Evolutionary conservation across 768 basidiomycete genomes (phyloP).

Genomic region (Tricholoma flavovirens): DNA sequence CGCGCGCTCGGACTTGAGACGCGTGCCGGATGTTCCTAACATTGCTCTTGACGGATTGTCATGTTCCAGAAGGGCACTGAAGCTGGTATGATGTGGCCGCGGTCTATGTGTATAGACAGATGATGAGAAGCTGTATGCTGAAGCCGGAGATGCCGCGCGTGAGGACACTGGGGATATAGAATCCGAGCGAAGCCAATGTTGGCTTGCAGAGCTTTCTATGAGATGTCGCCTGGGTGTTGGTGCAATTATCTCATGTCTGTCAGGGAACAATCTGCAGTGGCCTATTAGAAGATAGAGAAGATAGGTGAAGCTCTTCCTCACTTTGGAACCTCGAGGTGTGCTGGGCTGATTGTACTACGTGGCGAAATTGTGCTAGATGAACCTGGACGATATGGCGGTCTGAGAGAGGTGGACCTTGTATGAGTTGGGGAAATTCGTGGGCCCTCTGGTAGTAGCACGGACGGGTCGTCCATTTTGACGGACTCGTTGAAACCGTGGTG

Average conservation of each 20-base stretch:
- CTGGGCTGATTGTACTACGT: constrained; percentile 7
- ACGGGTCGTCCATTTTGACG: constrained; percentile 32
- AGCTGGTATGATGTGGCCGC: constrained; percentile 26
- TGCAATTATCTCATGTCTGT: constrained; percentile 43
- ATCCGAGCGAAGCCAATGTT: constrained; percentile 52
- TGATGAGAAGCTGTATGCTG: constrained; percentile 13
- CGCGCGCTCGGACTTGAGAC: not conserved
- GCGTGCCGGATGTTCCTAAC: constrained; percentile 2
- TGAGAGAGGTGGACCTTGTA: constrained; percentile 23
- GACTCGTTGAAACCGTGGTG: constrained; percentile 1
- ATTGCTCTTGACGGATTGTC: constrained; percentile 10
- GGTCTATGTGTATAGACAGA: constrained; percentile 13
- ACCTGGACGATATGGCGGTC: constrained; percentile 21
- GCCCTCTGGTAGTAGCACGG: constrained; percentile 33
- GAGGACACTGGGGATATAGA: constrained; percentile 44
- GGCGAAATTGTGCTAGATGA: constrained; percentile 24
- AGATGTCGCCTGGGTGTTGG: constrained; percentile 65
- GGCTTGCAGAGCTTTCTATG: constrained; percentile 52
- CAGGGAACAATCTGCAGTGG: not conserved
- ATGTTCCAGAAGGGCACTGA: constrained; percentile 39
- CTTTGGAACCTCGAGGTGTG: constrained; percentile 1
- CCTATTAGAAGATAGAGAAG: not conserved
- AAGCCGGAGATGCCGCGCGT: constrained; percentile 41
- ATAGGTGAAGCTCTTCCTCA: not conserved
- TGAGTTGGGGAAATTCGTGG: constrained; percentile 24